A percentile compares a stretch with the other conserved stretches of the same genome.
phyloP scores from a whole-genome alignment of 2,329 filamentous ascomycete species.

The Ceratocystis destructans region DNA sequence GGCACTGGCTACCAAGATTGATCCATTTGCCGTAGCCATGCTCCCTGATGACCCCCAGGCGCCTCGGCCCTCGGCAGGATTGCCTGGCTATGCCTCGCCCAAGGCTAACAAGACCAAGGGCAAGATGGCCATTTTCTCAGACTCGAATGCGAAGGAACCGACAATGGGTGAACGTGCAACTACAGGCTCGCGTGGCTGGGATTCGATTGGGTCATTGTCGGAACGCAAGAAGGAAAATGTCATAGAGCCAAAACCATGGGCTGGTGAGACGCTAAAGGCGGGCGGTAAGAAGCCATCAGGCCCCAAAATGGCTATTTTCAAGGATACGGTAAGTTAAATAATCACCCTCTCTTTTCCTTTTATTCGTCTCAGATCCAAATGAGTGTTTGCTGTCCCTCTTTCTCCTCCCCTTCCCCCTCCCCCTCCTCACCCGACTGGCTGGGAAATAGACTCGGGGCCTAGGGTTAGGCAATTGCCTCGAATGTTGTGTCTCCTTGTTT shows the following conservation, averaged over 20 bases:
- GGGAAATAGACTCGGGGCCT: background rate
- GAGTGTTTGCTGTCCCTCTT: conserved; percentile 8
- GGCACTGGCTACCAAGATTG: conserved; percentile 70
- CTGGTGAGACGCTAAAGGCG: conserved; percentile 75
- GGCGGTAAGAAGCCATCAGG: conserved; percentile 63
- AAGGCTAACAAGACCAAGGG: conserved; percentile 37
- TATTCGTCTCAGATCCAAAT: background rate
- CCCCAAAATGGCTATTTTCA: conserved; percentile 83
- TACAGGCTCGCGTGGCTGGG: conserved; percentile 66
- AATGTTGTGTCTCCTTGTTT: background rate
- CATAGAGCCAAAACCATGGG: conserved; percentile 78
- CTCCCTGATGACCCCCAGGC: conserved; percentile 53
- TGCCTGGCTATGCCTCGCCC: conserved; percentile 20
- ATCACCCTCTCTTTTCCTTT: conserved; percentile 15
- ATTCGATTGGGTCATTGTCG: conserved; percentile 72
- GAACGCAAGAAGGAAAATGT: conserved; percentile 91
- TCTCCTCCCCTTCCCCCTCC: conserved; percentile 12
- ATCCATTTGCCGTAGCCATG: conserved; percentile 56
- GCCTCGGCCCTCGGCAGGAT: conserved; percentile 35
- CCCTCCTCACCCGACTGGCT: conserved; percentile 7
- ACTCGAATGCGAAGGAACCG: conserved; percentile 17
- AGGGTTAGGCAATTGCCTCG: conserved; percentile 22
- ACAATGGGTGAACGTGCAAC: conserved; percentile 44
- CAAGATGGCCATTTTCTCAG: conserved; percentile 54
- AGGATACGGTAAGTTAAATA: conserved; percentile 70